Percentiles rank a stretch among this genome's conserved stretches.
Evolutionary conservation across 352 stramenopile genomes (phyloP).

Genomic region (Globisporangium splendens): DNA sequence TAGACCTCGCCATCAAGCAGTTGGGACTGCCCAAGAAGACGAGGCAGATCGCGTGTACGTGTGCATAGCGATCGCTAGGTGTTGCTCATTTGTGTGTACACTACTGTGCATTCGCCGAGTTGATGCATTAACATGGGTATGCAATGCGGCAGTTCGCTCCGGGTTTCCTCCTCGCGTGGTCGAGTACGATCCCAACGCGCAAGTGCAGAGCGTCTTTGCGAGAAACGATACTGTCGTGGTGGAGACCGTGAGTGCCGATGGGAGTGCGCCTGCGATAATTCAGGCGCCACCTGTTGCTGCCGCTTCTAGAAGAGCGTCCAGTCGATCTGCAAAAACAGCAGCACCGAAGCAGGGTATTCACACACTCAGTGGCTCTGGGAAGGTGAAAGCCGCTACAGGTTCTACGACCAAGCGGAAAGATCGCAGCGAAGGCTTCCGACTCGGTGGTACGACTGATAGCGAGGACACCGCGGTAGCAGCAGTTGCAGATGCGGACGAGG

Average conservation of each 20-base stretch:
- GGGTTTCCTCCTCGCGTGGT: constrained; percentile 60
- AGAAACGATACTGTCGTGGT: constrained; percentile 78
- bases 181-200: constrained; percentile 26
- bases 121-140: too few relatives aligned
- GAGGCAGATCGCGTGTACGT: constrained; percentile 51
- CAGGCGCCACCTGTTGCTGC: constrained; percentile 6
- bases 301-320: neutral
- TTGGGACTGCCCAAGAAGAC: constrained; percentile 33
- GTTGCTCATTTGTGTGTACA: neutral
- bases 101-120: too few relatives aligned
- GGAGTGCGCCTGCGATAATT: constrained; percentile 15
- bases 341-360: constrained; percentile 34
- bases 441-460: constrained; percentile 52
- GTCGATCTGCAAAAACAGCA: constrained; percentile 3
- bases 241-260: constrained; percentile 13
- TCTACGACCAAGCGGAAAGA: constrained; percentile 39
- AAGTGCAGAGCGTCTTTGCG: constrained; percentile 47
- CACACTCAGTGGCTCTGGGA: constrained; percentile 32
- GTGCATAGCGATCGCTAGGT: neutral
- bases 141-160: constrained; percentile 38
- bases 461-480: neutral
- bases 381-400: neutral
- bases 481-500: neutral
- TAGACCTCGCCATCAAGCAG: constrained; percentile 42
- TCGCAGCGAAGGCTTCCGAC: constrained; percentile 37